Evolutionary conservation across 257 asterid species (phyloP), one percentile per base, ranked within the genome.

Genomic region (Capsicum baccatum): DNA sequence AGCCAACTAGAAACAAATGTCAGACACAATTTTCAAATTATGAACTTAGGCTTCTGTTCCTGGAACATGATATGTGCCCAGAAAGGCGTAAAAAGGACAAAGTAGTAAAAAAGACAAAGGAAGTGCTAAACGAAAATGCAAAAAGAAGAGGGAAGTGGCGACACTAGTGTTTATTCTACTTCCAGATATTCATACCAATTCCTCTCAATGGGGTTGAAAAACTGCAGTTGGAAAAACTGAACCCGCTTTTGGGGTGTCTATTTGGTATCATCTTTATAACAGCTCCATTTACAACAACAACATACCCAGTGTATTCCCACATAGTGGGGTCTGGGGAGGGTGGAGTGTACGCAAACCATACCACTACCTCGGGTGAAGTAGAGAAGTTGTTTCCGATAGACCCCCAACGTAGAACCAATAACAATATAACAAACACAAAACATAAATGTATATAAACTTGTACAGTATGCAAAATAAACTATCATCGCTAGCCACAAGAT

Each of bases 151-250:
- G 55, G 44, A 50, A 50, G 60, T 50, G 56, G 21, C 16, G 17
- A 74, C 42, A 74, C 80, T 74, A 50, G 80, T 50, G 80, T 71
- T 73, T 19, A 48, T 48, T 19, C 44, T 21, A 19, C 80, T 73
- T 6, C 42, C 19, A 19, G 80, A 19, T 48, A 73, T 73, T 73
- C 59, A 74, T 74, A 73, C 58, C 80, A 33, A 74, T 74, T 50
- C 80, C 50, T 12, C 80, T 6, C 19, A 74, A 48, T 74, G 80
- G 60, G 60, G 37, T 74, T 48, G 39, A 74, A 50, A 48, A 74
- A 19, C 60, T 50, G 44, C 39, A 26, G 13, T 10, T 11, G 80
- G 55, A 50, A 50, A 54, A 74, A 50, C 6, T 74, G 60, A 74
- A 21, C 80, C 44, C 12, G 19, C 59, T 11, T 48, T 74, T 48